phyloP scores from a whole-genome alignment of 306 rosid genomes.

The Medicago lupulina region DNA sequence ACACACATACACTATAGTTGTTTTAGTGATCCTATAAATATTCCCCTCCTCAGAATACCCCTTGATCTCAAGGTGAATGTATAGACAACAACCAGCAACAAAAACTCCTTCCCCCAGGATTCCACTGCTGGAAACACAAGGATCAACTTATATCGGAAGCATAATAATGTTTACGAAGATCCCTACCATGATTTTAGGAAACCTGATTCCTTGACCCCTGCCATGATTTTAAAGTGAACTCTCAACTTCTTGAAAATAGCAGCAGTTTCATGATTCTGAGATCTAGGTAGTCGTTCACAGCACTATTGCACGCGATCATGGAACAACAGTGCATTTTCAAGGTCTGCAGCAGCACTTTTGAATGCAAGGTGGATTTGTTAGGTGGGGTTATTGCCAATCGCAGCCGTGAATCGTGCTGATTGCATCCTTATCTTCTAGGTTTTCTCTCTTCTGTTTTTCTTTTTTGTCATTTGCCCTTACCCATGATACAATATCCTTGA shows the following conservation, averaged over 20 bases:
- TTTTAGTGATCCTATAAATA: not conserved
- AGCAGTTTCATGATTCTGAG: not conserved
- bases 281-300: not conserved
- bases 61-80: not conserved
- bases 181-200: not conserved
- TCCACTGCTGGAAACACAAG: not conserved
- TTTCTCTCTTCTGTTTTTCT: too few species aligned
- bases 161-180: too few species aligned
- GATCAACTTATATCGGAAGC: not conserved
- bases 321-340: not conserved
- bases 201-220: not conserved
- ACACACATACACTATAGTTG: too few species aligned
- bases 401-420: too few species aligned
- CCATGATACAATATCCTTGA: too few species aligned
- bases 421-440: too few species aligned
- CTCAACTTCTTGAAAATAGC: not conserved
- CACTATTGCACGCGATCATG: not conserved
- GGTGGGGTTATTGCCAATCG: too few species aligned
- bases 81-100: not conserved
- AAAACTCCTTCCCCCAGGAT: not conserved
- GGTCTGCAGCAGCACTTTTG: too few species aligned
- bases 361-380: too few species aligned
- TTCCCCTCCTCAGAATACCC: not conserved
- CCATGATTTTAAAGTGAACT: not conserved
- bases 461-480: too few species aligned